A percentile compares a stretch with the other conserved stretches of the same genome.
These are phyloP conservation scores for Pythium angustatum DNA, from an alignment of 352 stramenopile species.

Conservation along the genomic window DNA sequence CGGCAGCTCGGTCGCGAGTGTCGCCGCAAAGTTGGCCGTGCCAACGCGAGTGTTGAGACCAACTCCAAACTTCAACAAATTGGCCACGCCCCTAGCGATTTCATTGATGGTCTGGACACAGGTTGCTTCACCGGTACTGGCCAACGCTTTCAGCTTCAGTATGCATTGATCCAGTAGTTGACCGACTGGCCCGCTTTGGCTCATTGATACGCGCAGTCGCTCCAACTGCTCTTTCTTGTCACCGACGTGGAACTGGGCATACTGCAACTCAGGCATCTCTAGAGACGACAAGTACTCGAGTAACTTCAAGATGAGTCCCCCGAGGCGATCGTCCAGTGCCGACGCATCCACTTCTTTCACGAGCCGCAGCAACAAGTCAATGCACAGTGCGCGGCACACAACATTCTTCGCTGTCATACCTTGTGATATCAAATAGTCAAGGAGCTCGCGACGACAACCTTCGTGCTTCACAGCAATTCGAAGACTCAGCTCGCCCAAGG, in stretches of 20 bases:
- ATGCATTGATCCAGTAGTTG: conserved; percentile 67
- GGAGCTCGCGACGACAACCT: conserved; percentile 46
- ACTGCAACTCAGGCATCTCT: conserved; percentile 83
- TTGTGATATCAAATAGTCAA: conserved; percentile 66
- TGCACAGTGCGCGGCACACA: conserved; percentile 62
- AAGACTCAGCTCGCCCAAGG: conserved; percentile 71
- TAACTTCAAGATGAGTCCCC: conserved; percentile 59
- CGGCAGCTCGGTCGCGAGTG: conserved; percentile 60
- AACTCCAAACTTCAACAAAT: conserved; percentile 72
- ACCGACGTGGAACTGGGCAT: conserved; percentile 79
- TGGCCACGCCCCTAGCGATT: conserved; percentile 48
- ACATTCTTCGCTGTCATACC: conserved; percentile 75
- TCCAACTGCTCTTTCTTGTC: conserved; percentile 85
- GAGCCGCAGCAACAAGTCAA: conserved; percentile 72
- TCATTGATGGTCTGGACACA: conserved; percentile 56
- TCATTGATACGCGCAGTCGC: conserved; percentile 73
- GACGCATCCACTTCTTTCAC: conserved; percentile 60
- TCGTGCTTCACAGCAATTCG: conserved; percentile 56
- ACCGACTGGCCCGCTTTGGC: conserved; percentile 70
- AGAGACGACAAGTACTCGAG: conserved; percentile 82
- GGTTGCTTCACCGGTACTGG: conserved; percentile 22
- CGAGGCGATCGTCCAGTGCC: conserved; percentile 58
- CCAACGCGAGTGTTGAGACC: conserved; percentile 82
- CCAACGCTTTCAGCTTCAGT: conserved; percentile 56
- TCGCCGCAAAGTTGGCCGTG: conserved; percentile 76